Percentiles rank a stretch among this genome's conserved stretches.
Conservation (phyloP, 768 basidiomycete species). For the Dioszegia crocea region DNA sequence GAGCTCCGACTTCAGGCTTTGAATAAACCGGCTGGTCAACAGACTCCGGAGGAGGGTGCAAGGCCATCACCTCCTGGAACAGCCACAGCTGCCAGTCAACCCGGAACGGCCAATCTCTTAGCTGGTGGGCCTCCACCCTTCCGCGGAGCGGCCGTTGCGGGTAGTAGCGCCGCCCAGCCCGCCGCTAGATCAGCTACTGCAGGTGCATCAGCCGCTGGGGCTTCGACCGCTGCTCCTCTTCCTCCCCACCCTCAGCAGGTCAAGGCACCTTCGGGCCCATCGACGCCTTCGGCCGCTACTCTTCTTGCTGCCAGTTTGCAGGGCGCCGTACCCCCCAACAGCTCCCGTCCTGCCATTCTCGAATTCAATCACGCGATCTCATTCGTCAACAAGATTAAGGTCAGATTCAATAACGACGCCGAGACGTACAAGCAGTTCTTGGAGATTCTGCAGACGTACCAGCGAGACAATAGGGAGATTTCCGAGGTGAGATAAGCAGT, state of each 20-base stretch:
- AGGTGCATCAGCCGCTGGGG: background rate
- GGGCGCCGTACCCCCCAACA: background rate
- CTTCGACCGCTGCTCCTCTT: conserved; percentile 8
- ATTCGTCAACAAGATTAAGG: conserved; percentile 98
- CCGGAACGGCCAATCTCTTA: background rate
- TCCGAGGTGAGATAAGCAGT: conserved; percentile 54
- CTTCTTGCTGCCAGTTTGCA: conserved; percentile 33
- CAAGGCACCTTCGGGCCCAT: conserved; percentile 34
- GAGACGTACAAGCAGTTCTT: conserved; percentile 62
- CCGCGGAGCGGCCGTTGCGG: background rate
- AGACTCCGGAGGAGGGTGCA: background rate
- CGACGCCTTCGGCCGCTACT: conserved; percentile 41
- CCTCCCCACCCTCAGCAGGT: conserved; percentile 20
- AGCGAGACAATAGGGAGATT: conserved; percentile 58
- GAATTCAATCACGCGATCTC: conserved; percentile 79
- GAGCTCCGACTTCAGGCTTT: background rate
- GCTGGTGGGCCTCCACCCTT: conserved; percentile 23
- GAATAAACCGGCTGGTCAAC: too few species aligned
- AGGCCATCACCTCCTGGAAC: background rate
- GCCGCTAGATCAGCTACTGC: background rate
- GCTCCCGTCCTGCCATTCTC: conserved; percentile 21
- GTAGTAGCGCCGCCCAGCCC: background rate
- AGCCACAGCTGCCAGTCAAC: background rate
- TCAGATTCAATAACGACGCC: conserved; percentile 78
- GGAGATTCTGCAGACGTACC: conserved; percentile 54